Base-by-base conservation (phyloP, 2,329 filamentous ascomycete genomes). In the Calonectria ilicicola region DNA sequence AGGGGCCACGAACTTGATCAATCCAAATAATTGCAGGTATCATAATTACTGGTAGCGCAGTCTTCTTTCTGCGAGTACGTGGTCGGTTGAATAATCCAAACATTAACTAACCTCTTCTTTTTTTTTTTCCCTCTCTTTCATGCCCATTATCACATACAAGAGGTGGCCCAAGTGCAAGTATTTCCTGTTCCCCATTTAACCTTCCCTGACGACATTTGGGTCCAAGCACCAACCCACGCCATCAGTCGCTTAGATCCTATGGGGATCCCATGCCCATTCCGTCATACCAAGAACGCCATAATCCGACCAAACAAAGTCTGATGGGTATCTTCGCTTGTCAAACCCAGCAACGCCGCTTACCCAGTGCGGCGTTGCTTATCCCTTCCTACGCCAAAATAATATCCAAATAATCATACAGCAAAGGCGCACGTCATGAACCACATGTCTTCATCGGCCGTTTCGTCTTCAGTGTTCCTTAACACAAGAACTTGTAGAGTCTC, bases 401-500 rank as follows among this genome's bases (percentile, higher is more conserved):
- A 40, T 26, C 32, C 65, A 65, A 35, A 65, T 73, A 67, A 66
- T 66, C 29, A 38, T 72, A 65, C 70, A 56, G 44, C 46, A 51
- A 58, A 58, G 14, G 14, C 21, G n/a, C 38, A 12, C 27, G 9
- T 58, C 40, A 49, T 44, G 38, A n/a, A 69, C 58, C 29, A 73
- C 27, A 62, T 71, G 42, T 40, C 7, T 63, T 32, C n/a, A 2
- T 67, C n/a, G 17, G 27, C 32, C n/a, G 44, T 29, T 9, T 19
- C 14, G 21, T 27, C 5, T 27, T 46, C 9, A 23, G n/a, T 26
- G 53, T 15, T n/a, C 26, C 51, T 75, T 74, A 96, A 79, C 94
- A 96, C 75, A 96, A 85, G 73, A 92, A 89, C 81, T 93, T 94
- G 81, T 95, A 97, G 15, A 90, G 76, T 80, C 87, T 92, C 86